Evolutionary conservation across 2,329 filamentous ascomycete species (phyloP).

Genomic region (Gaeumannomyces tritici): DNA sequence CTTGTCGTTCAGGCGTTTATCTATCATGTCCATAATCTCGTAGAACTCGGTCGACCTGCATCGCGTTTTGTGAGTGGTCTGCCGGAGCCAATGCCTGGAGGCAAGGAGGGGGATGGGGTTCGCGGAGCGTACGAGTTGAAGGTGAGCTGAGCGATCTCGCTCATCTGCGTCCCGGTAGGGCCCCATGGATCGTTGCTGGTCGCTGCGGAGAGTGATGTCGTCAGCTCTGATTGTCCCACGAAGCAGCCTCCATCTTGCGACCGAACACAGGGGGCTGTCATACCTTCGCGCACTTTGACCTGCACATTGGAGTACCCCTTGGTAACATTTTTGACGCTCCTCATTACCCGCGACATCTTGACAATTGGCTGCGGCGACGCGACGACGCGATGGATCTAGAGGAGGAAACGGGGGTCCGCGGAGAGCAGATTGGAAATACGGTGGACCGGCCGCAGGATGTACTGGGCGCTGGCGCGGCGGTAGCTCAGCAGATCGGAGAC

Average conservation of each 20-base stretch:
- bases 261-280: conserved; percentile 19
- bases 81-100: not conserved
- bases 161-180: conserved; percentile 95
- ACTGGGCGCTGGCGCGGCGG: not conserved
- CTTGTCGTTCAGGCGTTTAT: conserved; percentile 97
- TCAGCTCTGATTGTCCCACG: conserved; percentile 15
- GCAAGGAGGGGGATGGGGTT: not conserved
- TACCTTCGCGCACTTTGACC: conserved; percentile 97
- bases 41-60: conserved; percentile 89
- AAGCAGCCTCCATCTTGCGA: not conserved
- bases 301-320: conserved; percentile 96
- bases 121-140: conserved; percentile 76
- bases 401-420: not conserved
- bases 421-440: not conserved
- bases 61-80: not conserved
- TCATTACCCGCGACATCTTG: conserved; percentile 90
- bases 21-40: conserved; percentile 99
- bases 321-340: conserved; percentile 98
- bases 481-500: not conserved
- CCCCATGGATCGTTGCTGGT: conserved; percentile 99
- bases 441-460: not conserved
- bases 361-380: conserved; percentile 13
- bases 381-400: not conserved
- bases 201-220: conserved; percentile 43
- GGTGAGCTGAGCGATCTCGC: conserved; percentile 94